phyloP scores from a whole-genome alignment of 2,329 filamentous ascomycete genomes.

The Xylariaceae sp. region DNA sequence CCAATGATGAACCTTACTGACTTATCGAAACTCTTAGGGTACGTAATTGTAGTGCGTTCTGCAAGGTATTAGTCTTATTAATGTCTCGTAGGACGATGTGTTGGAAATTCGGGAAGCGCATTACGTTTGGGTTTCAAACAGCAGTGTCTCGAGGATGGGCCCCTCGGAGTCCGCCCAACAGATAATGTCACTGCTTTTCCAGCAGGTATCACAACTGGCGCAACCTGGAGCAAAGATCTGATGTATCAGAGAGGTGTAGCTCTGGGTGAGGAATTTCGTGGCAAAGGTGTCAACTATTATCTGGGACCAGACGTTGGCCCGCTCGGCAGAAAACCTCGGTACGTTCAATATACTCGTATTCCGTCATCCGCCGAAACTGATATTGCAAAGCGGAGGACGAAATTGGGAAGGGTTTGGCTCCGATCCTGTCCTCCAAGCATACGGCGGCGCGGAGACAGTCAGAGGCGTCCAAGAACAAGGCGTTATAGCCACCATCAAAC shows the following conservation, averaged over 20 bases:
- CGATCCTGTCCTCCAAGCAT: constrained; percentile 62
- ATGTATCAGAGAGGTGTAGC: constrained; percentile 66
- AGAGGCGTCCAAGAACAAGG: constrained; percentile 54
- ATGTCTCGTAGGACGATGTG: constrained; percentile 51
- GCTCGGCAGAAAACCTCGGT: constrained; percentile 64
- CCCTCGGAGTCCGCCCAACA: constrained; percentile 66
- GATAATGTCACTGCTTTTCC: constrained; percentile 76
- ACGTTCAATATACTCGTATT: no score
- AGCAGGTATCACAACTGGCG: constrained; percentile 71
- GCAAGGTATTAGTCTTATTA: no score
- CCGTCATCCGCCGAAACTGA: no score
- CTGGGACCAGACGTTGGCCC: constrained; percentile 69
- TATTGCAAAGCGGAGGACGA: constrained; percentile 50
- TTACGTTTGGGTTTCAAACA: constrained; percentile 66
- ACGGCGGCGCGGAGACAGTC: constrained; percentile 48
- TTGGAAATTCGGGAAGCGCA: constrained; percentile 72
- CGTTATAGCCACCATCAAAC: constrained; percentile 55
- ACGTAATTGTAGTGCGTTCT: constrained; percentile 1
- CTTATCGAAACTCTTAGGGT: constrained; percentile 18
- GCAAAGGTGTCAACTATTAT: constrained; percentile 69
- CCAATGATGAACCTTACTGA: neutral
- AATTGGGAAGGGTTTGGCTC: constrained; percentile 73
- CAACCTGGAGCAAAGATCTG: constrained; percentile 70
- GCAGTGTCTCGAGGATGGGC: constrained; percentile 68
- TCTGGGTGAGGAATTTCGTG: constrained; percentile 66